A percentile compares a stretch with the other conserved stretches of the same genome.
These are phyloP conservation scores for Thamnidium elegans DNA, from an alignment of 192 early-diverging fungal genomes.

Conservation along the genomic window DNA sequence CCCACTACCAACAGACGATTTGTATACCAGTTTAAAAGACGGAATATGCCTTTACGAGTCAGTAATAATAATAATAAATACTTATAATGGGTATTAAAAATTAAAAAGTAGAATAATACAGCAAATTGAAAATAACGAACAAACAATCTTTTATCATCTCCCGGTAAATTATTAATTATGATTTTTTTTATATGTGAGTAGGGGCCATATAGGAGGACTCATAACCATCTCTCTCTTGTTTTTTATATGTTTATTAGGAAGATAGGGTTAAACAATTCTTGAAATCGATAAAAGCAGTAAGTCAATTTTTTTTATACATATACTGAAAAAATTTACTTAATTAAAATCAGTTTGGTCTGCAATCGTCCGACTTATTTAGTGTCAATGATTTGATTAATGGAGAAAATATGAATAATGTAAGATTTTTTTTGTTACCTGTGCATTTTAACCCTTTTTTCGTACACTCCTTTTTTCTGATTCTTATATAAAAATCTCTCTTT, in stretches of 20 bases:
- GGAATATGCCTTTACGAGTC: slow-evolving; percentile 74
- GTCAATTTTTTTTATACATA: not conserved
- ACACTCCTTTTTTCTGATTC: slow-evolving; percentile 1
- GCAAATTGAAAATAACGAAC: not conserved
- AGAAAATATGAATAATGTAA: slow-evolving; percentile 64
- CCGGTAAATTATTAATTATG: not conserved
- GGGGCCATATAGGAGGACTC: not conserved
- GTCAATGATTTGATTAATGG: slow-evolving; percentile 65
- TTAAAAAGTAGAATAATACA: slow-evolving; percentile 49
- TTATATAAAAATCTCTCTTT: slow-evolving; percentile 8
- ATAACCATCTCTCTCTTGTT: too few relatives aligned
- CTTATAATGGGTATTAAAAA: slow-evolving; percentile 65
- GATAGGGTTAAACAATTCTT: slow-evolving; percentile 59
- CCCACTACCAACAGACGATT: slow-evolving; percentile 51
- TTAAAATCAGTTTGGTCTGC: slow-evolving; percentile 18
- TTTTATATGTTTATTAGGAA: not conserved
- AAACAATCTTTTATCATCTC: not conserved
- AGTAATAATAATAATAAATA: slow-evolving; percentile 49
- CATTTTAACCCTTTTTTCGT: too few relatives aligned
- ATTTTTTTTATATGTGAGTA: not conserved
- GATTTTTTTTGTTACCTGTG: slow-evolving; percentile 1
- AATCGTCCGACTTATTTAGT: slow-evolving; percentile 19
- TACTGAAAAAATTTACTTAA: too few relatives aligned
- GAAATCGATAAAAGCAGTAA: slow-evolving; percentile 54
- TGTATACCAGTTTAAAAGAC: slow-evolving; percentile 64